Conservation (phyloP, 2,329 filamentous ascomycete species). For the Chaetomiaceae sp. region DNA sequence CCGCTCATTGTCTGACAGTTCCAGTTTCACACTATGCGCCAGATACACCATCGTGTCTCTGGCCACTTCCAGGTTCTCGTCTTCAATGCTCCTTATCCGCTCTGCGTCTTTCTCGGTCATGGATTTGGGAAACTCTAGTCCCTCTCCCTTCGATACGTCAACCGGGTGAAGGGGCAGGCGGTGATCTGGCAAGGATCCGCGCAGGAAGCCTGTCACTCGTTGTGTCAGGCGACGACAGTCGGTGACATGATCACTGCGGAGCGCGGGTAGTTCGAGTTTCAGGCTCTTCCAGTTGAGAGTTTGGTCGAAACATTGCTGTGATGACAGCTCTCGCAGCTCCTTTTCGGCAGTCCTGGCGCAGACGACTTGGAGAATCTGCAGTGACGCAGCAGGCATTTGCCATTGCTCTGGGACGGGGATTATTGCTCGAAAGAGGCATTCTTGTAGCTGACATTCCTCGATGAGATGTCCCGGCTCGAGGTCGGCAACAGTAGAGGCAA, state of each 20-base stretch:
- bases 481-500: constrained; percentile 10
- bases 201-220: constrained; percentile 11
- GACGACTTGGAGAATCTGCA: constrained; percentile 15
- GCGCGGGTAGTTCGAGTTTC: constrained; percentile 23
- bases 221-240: constrained; percentile 19
- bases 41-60: constrained; percentile 19
- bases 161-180: constrained; percentile 24
- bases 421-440: constrained; percentile 21
- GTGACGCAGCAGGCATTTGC: constrained; percentile 12
- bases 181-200: constrained; percentile 18
- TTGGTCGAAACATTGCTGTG: constrained; percentile 11
- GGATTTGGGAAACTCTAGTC: constrained; percentile 22
- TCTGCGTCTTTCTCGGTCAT: constrained; percentile 1
- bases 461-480: constrained; percentile 12
- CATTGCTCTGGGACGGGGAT: constrained; percentile 19
- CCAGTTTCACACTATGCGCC: constrained; percentile 14
- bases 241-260: constrained; percentile 24
- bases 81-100: constrained; percentile 13
- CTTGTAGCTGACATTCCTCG: constrained; percentile 14
- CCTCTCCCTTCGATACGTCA: constrained; percentile 22
- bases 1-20: constrained; percentile 18
- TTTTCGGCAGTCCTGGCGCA: constrained; percentile 10
- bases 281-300: constrained; percentile 5
- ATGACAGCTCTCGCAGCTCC: constrained; percentile 9
- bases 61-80: constrained; percentile 22